Conservation (phyloP, 129 eudicot species). For the Flaveria bidentis region DNA sequence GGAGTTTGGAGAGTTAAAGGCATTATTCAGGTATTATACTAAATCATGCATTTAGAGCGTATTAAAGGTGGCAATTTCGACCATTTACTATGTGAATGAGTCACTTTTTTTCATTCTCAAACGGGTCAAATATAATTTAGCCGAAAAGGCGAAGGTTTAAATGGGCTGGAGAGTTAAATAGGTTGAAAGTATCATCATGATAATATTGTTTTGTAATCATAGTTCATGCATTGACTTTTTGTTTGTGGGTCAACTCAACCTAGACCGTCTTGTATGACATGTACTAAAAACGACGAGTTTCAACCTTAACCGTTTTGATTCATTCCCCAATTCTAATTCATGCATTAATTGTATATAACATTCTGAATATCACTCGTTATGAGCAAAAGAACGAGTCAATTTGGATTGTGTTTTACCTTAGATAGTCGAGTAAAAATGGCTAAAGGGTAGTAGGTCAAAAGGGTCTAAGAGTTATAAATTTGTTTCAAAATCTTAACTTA, state of each 20-base stretch:
- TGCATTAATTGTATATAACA: neutral
- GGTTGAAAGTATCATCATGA: neutral
- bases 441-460: neutral
- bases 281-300: neutral
- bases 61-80: neutral
- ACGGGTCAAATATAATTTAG: neutral
- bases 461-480: too few species aligned
- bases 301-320: neutral
- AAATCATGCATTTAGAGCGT: neutral
- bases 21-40: constrained; percentile 55
- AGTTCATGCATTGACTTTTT: neutral
- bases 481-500: neutral
- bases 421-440: neutral
- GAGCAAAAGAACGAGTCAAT: neutral
- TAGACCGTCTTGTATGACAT: too few species aligned
- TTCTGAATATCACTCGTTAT: neutral
- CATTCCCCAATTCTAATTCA: neutral
- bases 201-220: neutral
- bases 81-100: neutral
- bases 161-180: neutral
- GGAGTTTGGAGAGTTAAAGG: constrained; percentile 43
- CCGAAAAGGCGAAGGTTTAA: neutral
- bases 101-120: neutral
- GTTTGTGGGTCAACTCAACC: neutral
- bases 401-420: neutral